Evolutionary conservation across 805 yeast genomes (phyloP).

Genomic region (Ogataea populi-albae): DNA sequence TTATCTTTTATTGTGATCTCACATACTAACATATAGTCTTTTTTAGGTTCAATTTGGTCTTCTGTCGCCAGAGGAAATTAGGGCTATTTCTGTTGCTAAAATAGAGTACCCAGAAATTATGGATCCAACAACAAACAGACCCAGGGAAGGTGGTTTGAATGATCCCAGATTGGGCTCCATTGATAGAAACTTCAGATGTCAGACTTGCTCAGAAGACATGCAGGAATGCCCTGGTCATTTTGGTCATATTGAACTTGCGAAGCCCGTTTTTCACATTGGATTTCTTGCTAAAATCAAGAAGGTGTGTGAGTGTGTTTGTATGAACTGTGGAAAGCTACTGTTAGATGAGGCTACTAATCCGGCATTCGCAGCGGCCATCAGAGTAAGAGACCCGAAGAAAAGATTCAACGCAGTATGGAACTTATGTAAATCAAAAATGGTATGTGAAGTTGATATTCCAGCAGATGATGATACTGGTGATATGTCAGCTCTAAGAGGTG

Average conservation of each 20-base stretch:
- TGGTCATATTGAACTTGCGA: conserved; percentile 97
- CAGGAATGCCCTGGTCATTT: conserved; percentile 99
- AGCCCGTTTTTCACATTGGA: conserved; percentile 97
- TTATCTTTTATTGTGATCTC: conserved; percentile 9
- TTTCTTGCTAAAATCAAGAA: conserved; percentile 91
- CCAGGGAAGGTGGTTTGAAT: conserved; percentile 94
- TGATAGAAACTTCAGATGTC: conserved; percentile 96
- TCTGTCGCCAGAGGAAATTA: conserved; percentile 93
- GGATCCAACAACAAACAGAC: conserved; percentile 94
- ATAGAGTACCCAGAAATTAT: conserved; percentile 99
- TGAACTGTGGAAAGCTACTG: conserved; percentile 95
- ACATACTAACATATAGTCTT: conserved; percentile 11
- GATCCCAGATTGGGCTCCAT: conserved; percentile 97
- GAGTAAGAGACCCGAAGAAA: conserved; percentile 89
- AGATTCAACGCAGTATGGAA: conserved; percentile 97
- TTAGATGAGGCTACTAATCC: conserved; percentile 76
- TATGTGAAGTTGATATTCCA: conserved; percentile 89
- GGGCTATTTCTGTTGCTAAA: conserved; percentile 97
- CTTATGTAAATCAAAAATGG: conserved; percentile 85
- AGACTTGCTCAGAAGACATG: conserved; percentile 99
- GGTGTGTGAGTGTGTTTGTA: conserved; percentile 93
- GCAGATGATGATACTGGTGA: conserved; percentile 49
- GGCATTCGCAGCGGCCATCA: conserved; percentile 81
- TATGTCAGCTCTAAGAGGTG: conserved; percentile 63
- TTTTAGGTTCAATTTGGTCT: conserved; percentile 88